Evolutionary conservation across 495 filamentous ascomycete species (phyloP).

Genomic region (Poronia punctata): DNA sequence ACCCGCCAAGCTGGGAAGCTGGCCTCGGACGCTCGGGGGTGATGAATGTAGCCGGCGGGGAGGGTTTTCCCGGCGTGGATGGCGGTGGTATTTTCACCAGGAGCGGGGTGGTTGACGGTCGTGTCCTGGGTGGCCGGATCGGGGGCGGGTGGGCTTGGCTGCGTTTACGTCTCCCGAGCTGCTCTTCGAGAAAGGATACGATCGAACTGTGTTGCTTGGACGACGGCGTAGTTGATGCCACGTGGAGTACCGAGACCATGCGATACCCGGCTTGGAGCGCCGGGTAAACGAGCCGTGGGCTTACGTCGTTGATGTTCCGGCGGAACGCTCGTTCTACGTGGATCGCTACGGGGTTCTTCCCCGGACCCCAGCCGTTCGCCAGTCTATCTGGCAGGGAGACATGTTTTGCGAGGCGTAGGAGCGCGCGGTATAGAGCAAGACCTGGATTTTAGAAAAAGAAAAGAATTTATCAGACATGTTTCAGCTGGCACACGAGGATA

Average conservation of each 20-base stretch:
- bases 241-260: conserved; percentile 29
- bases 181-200: conserved; percentile 27
- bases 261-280: conserved; percentile 61
- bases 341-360: conserved; percentile 31
- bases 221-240: conserved; percentile 7
- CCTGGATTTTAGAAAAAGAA: conserved; percentile 34
- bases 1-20: conserved; percentile 31
- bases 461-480: not conserved
- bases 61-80: conserved; percentile 20
- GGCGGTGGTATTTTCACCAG: conserved; percentile 23
- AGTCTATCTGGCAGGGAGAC: conserved; percentile 39
- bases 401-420: conserved; percentile 53
- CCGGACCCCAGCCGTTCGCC: conserved; percentile 29
- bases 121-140: conserved; percentile 1
- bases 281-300: conserved; percentile 45
- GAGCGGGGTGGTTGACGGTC: conserved; percentile 21
- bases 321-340: conserved; percentile 51
- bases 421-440: conserved; percentile 64
- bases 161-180: conserved; percentile 21
- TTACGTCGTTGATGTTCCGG: conserved; percentile 47
- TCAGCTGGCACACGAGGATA: not conserved
- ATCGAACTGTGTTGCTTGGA: conserved; percentile 21
- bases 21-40: conserved; percentile 39
- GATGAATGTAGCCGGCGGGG: conserved; percentile 33
- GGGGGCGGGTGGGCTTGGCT: conserved; percentile 16